Percentiles rank a stretch among this genome's conserved stretches.
These are phyloP conservation scores for Brassica napus DNA, from an alignment of 345 rosid species.

Conservation along the genomic window Da-Ae NC_063451.1:35151001-35151500, in stretches of 20 bases:
- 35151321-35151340: not conserved
- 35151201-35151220: not conserved
- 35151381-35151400: not conserved
- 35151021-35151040: not conserved
- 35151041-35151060: not conserved
- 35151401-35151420: not conserved
- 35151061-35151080: not conserved
- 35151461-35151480: not conserved
- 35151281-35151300: slow-evolving; percentile 6
- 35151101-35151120: not conserved
- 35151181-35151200: not conserved
- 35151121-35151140: not conserved
- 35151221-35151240: not conserved
- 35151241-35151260: not conserved
- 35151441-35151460: not conserved
- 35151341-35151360: not conserved
- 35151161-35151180: not conserved
- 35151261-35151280: not conserved
- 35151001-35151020: not conserved
- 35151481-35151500: slow-evolving; percentile 39
- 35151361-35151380: not conserved
- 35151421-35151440: not conserved
- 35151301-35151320: slow-evolving; percentile 4
- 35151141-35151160: not conserved
- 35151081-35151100: no score